These are phyloP conservation scores for Quercus engelmannii DNA, from an alignment of 306 rosid genomes.

Conservation along the genomic window DNA sequence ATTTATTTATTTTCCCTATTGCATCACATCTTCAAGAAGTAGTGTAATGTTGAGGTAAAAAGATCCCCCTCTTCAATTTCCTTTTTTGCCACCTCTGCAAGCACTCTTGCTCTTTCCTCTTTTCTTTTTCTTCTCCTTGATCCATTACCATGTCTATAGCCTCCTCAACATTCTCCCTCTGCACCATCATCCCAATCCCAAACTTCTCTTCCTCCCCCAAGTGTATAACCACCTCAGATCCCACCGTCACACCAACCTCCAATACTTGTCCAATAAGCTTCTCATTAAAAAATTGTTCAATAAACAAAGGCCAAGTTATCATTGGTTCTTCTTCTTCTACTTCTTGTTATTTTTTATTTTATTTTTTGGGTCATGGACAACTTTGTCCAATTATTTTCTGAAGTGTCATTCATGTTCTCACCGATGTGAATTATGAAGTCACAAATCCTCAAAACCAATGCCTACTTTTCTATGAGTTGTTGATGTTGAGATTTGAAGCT, in stretches of 20 bases:
- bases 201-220: slow-evolving; percentile 43
- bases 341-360: no score
- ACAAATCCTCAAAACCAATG: no score
- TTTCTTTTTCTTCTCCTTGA: slow-evolving; percentile 29
- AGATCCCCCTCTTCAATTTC: slow-evolving; percentile 56
- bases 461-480: no score
- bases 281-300: slow-evolving; percentile 36
- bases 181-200: slow-evolving; percentile 36
- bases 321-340: slow-evolving; percentile 26
- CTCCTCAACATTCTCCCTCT: slow-evolving; percentile 26
- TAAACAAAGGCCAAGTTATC: slow-evolving; percentile 60
- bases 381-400: no score
- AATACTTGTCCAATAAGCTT: slow-evolving; percentile 5
- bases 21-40: slow-evolving; percentile 29
- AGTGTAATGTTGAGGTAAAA: slow-evolving; percentile 33
- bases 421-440: no score
- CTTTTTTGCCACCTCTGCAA: slow-evolving; percentile 36
- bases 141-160: slow-evolving; percentile 41
- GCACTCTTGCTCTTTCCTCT: slow-evolving; percentile 30
- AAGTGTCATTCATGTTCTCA: no score
- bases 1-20: not conserved
- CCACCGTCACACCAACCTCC: slow-evolving; percentile 33
- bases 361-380: no score
- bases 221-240: slow-evolving; percentile 27
- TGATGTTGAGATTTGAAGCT: no score